Base-by-base conservation (phyloP, 2,329 filamentous ascomycete genomes). In the Kalmusia sp. region DNA sequence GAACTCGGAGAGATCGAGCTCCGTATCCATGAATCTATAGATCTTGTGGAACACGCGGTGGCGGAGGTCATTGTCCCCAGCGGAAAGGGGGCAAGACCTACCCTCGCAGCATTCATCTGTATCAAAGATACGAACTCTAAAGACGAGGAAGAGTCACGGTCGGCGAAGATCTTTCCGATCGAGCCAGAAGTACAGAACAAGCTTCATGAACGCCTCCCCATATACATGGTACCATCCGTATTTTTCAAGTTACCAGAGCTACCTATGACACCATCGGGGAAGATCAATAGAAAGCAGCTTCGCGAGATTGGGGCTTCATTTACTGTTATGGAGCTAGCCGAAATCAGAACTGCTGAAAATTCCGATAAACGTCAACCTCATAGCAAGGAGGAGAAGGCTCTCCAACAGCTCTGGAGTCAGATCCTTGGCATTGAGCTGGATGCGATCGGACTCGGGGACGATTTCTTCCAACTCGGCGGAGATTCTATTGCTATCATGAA, bases 1-100 rank as follows among this genome's bases (percentile, higher is more conserved):
- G 65, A 68, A 31, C 49, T 64, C 3, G 57, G 53, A 2, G 61
- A 65, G 17, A 53, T 68, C 8, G 65, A 68, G 33, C 50, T 58
- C 17, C 49, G 55, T 28, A 34, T 17, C 19, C 6, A 17, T 19
- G 4, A 24, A 22, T 27, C 43, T 14, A 4, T 9, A 7, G 4
- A 33, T 33, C 30, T n/a, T n/a, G n/a, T n/a, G n/a, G 12, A 8
- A 7, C 12, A 9, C 30, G 30, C 12, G 11, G 30, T 33, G 30
- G 30, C 12, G 14, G 30, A 33, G n/a, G 15, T 33, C 5, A 4
- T n/a, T n/a, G 30, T 14, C 11, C 30, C 14, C 30, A 6, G 4
- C 12, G 4, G 15, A 33, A 9, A 7, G 15, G 6, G 14, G 15
- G 5, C 30, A 7, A 33, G 14, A 30, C 15, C 30, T 14, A 17